phyloP scores from a whole-genome alignment of 768 basidiomycete genomes.

The Melanogaster broomeanus region DNA sequence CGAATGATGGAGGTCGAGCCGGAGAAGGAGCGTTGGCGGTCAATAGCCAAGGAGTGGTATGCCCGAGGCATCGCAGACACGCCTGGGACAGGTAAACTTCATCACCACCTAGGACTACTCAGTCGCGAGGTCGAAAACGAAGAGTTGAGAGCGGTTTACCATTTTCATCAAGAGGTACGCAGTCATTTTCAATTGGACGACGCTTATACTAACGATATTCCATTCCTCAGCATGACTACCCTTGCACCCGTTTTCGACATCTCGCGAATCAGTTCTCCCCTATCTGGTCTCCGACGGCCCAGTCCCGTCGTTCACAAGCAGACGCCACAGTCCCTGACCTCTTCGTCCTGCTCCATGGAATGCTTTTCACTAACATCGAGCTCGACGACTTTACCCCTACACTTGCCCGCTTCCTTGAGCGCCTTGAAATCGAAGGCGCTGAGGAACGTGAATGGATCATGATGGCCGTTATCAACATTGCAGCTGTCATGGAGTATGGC shows the following conservation, averaged over 20 bases:
- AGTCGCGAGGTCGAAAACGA: slow-evolving; percentile 82
- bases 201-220: slow-evolving; percentile 6
- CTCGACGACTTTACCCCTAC: slow-evolving; percentile 88
- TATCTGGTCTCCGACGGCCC: slow-evolving; percentile 76
- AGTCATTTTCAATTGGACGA: not conserved
- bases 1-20: slow-evolving; percentile 82
- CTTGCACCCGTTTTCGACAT: slow-evolving; percentile 84
- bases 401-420: slow-evolving; percentile 84
- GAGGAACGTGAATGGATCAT: slow-evolving; percentile 93
- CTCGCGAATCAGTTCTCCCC: slow-evolving; percentile 88
- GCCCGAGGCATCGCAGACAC: slow-evolving; percentile 81
- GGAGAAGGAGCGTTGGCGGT: slow-evolving; percentile 90
- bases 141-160: slow-evolving; percentile 85
- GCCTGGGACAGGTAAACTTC: slow-evolving; percentile 92
- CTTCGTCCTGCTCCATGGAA: slow-evolving; percentile 92
- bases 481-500: slow-evolving; percentile 87
- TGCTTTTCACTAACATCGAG: slow-evolving; percentile 95
- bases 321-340: slow-evolving; percentile 76
- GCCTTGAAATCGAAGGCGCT: slow-evolving; percentile 77
- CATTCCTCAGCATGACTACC: slow-evolving; percentile 73
- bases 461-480: slow-evolving; percentile 89
- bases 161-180: slow-evolving; percentile 91
- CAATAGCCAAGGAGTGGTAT: slow-evolving; percentile 93
- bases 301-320: slow-evolving; percentile 67
- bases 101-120: slow-evolving; percentile 90